phyloP scores from a whole-genome alignment of 495 filamentous ascomycete genomes.

The Beverwykella pulmonaria region DNA sequence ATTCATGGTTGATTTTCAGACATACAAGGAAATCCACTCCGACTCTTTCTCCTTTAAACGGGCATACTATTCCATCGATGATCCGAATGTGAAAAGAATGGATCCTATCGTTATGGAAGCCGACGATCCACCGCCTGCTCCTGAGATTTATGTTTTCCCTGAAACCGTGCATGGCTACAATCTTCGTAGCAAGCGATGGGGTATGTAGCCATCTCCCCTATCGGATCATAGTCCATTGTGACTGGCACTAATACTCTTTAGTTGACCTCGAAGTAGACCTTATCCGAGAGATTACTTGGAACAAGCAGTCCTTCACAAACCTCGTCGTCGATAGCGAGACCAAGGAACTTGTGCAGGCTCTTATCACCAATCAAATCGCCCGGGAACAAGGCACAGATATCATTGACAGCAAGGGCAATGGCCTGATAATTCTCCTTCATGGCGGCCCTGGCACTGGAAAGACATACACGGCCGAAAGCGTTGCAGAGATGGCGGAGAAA shows the following conservation, averaged over 20 bases:
- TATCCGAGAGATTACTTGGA: conserved; percentile 20
- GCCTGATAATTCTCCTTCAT: conserved; percentile 23
- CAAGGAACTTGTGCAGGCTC: conserved; percentile 34
- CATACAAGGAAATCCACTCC: not conserved
- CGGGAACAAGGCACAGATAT: conserved; percentile 47
- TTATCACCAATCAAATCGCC: conserved; percentile 14
- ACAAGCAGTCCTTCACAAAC: conserved; percentile 23
- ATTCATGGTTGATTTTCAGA: conserved; percentile 15
- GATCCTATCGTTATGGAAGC: no score
- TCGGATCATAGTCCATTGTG: no score
- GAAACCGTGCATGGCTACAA: conserved; percentile 14
- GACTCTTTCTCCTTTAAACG: no score
- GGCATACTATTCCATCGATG: no score
- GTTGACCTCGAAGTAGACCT: conserved; percentile 27
- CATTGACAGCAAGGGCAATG: conserved; percentile 21
- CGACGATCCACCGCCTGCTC: no score
- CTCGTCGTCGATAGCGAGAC: conserved; percentile 21
- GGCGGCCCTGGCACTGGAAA: conserved; percentile 23
- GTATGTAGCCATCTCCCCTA: not conserved
- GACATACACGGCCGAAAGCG: conserved; percentile 21
- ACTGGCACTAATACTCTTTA: no score
- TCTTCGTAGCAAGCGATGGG: conserved; percentile 26
- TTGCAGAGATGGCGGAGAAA: conserved; percentile 25
- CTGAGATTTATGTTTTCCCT: no score
- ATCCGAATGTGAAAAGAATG: no score